A percentile compares a stretch with the other conserved stretches of the same genome.
phyloP scores from a whole-genome alignment of 2,329 filamentous ascomycete genomes.

The Elsinoe ampelina region DNA sequence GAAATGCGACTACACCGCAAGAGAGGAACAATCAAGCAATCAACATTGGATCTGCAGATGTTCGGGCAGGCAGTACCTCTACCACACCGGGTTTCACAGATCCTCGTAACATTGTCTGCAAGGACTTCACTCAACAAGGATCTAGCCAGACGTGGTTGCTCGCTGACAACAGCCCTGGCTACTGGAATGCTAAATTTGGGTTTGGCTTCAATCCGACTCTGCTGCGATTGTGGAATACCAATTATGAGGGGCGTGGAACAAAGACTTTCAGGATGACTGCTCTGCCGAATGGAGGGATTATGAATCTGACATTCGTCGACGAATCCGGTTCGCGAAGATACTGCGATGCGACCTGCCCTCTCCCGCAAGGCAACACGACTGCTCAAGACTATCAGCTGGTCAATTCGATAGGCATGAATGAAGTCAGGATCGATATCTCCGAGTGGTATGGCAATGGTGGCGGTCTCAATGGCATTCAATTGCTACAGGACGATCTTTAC shows the following conservation, averaged over 20 bases:
- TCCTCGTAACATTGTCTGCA: conserved; percentile 75
- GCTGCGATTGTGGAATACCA: conserved; percentile 79
- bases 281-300: conserved; percentile 78
- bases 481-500: conserved; percentile 62
- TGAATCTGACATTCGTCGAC: conserved; percentile 93
- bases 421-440: conserved; percentile 75
- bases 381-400: conserved; percentile 92
- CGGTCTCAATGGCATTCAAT: conserved; percentile 74
- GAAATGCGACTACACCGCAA: conserved; percentile 63
- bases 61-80: conserved; percentile 57
- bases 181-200: conserved; percentile 72
- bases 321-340: conserved; percentile 53
- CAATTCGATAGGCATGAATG: conserved; percentile 77
- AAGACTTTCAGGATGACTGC: conserved; percentile 81
- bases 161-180: conserved; percentile 63
- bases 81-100: conserved; percentile 58
- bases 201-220: conserved; percentile 84
- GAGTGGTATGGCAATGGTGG: conserved; percentile 80
- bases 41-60: conserved; percentile 70
- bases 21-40: conserved; percentile 67
- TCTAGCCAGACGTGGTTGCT: conserved; percentile 77
- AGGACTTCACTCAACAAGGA: conserved; percentile 55
- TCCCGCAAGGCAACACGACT: conserved; percentile 57
- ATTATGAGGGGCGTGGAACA: conserved; percentile 69
- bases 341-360: conserved; percentile 78